These are phyloP conservation scores for Neopestalotiopsis sp. DNA, from an alignment of 2,329 filamentous ascomycete genomes.

Conservation along the genomic window DNA sequence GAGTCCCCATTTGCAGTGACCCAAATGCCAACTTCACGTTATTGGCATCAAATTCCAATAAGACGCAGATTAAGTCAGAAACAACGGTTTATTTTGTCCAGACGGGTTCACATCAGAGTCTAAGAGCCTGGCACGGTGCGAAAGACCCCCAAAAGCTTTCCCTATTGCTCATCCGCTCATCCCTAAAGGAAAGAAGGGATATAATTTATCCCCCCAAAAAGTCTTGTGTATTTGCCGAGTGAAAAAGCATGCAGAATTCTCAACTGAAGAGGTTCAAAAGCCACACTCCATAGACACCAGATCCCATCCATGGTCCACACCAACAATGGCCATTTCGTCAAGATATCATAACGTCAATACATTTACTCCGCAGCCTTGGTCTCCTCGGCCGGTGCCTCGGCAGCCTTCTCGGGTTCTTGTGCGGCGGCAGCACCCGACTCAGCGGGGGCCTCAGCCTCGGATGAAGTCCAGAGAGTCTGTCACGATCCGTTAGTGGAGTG, in stretches of 20 bases:
- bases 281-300: constrained; percentile 69
- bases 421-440: constrained; percentile 60
- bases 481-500: constrained; percentile 35
- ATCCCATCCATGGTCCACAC: constrained; percentile 52
- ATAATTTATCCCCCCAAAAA: constrained; percentile 31
- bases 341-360: constrained; percentile 46
- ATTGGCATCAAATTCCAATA: not conserved
- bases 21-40: not conserved
- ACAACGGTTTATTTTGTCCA: constrained; percentile 57
- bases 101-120: constrained; percentile 62
- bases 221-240: constrained; percentile 53
- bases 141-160: constrained; percentile 55
- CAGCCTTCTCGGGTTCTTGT: constrained; percentile 62
- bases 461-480: constrained; percentile 98
- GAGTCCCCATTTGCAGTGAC: not conserved
- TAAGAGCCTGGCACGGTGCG: constrained; percentile 54
- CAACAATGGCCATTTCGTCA: constrained; percentile 43
- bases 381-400: constrained; percentile 66
- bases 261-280: constrained; percentile 52
- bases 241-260: constrained; percentile 57
- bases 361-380: constrained; percentile 71
- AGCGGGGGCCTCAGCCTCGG: constrained; percentile 82
- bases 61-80: constrained; percentile 3
- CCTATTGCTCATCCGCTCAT: constrained; percentile 41
- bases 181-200: constrained; percentile 33